These are phyloP conservation scores for Panaeolus cyanescens DNA, from an alignment of 768 basidiomycete species.

Conservation along the genomic window DNA sequence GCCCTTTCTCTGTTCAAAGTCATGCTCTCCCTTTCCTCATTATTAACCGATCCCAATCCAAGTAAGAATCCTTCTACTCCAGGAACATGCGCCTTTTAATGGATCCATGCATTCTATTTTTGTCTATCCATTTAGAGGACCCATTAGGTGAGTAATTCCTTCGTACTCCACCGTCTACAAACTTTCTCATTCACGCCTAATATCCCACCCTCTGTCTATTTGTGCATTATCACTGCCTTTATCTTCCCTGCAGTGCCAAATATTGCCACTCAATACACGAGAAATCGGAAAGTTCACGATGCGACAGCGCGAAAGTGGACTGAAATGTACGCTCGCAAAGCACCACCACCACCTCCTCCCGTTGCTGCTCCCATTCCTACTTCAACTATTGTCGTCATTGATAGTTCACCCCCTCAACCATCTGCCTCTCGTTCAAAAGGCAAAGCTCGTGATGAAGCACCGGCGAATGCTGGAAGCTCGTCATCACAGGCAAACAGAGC, in stretches of 20 bases:
- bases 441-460: slow-evolving; percentile 15
- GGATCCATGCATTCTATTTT: slow-evolving; percentile 2
- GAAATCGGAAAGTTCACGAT: slow-evolving; percentile 73
- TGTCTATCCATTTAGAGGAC: slow-evolving; percentile 49
- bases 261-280: slow-evolving; percentile 70
- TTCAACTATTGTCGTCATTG: slow-evolving; percentile 1
- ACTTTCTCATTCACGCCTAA: not conserved
- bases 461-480: slow-evolving; percentile 7
- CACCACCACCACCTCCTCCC: slow-evolving; percentile 33
- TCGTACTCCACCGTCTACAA: not conserved
- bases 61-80: slow-evolving; percentile 52
- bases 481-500: not conserved
- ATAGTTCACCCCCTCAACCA: not conserved
- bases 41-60: slow-evolving; percentile 94
- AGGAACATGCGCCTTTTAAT: not conserved
- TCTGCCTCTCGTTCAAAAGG: not conserved
- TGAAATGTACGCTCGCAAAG: slow-evolving; percentile 59
- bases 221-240: not conserved
- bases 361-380: slow-evolving; percentile 21
- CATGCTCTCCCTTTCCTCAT: slow-evolving; percentile 88
- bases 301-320: slow-evolving; percentile 80
- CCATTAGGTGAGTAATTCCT: slow-evolving; percentile 55
- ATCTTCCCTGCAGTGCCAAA: slow-evolving; percentile 64
- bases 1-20: slow-evolving; percentile 94
- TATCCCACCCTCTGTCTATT: not conserved